These are phyloP conservation scores for Coprinellus micaceus DNA, from an alignment of 768 basidiomycete genomes.

Conservation along the genomic window DNA sequence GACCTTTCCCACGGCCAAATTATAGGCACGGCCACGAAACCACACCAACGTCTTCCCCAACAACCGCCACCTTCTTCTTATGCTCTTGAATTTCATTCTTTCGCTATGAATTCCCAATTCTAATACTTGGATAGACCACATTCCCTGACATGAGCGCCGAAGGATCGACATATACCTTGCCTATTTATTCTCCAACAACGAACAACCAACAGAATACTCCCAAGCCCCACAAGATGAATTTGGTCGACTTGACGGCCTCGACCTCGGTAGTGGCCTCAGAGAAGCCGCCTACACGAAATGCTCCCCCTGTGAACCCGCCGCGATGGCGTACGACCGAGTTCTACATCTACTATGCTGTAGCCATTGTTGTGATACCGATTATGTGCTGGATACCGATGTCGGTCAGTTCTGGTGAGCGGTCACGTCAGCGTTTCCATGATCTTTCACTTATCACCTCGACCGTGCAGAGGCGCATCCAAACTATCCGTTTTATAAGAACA, in stretches of 20 bases:
- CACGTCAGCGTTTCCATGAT: background rate
- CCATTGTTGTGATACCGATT: slow-evolving; percentile 57
- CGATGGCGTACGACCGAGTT: slow-evolving; percentile 86
- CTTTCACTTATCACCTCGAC: slow-evolving; percentile 5
- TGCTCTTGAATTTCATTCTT: background rate
- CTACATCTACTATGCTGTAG: slow-evolving; percentile 63
- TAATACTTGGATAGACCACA: no score
- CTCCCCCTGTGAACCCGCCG: slow-evolving; percentile 32
- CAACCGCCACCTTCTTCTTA: background rate
- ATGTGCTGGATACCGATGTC: slow-evolving; percentile 76
- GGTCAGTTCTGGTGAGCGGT: slow-evolving; percentile 70
- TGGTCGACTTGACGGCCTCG: slow-evolving; percentile 5
- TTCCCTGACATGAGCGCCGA: background rate
- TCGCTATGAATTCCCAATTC: background rate
- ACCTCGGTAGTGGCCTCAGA: background rate
- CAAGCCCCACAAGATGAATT: slow-evolving; percentile 5
- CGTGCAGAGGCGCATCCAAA: slow-evolving; percentile 69
- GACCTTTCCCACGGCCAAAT: background rate
- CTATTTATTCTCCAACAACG: slow-evolving; percentile 4
- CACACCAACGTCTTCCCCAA: background rate
- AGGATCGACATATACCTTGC: background rate
- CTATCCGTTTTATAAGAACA: slow-evolving; percentile 53
- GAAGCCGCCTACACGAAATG: slow-evolving; percentile 8
- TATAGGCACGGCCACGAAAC: background rate
- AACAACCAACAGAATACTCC: background rate